Conservation (phyloP, 108 stramenopile genomes). For the Skeletonema tropicum region DNA sequence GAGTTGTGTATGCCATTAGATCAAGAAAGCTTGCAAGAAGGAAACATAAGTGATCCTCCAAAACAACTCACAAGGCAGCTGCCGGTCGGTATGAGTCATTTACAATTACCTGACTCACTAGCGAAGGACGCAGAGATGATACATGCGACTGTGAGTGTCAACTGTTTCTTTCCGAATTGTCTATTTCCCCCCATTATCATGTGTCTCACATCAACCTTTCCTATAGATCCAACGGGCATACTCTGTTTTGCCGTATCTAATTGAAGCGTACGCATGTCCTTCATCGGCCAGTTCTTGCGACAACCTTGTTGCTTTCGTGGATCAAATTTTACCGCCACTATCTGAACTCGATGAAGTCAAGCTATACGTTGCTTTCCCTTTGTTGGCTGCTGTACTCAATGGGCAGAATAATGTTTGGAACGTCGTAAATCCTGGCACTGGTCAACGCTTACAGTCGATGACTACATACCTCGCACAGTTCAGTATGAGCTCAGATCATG, state of each 20-base stretch:
- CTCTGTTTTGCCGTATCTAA: slow-evolving; percentile 36
- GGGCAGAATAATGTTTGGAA: slow-evolving; percentile 16
- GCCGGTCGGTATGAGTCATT: slow-evolving; percentile 41
- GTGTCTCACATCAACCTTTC: neutral
- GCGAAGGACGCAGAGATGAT: slow-evolving; percentile 31
- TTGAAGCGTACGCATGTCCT: slow-evolving; percentile 43
- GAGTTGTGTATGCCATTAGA: slow-evolving; percentile 38
- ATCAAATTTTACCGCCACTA: slow-evolving; percentile 68
- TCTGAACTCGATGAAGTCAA: slow-evolving; percentile 55
- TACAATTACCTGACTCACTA: slow-evolving; percentile 33
- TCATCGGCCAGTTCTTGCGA: slow-evolving; percentile 18
- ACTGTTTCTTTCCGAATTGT: neutral
- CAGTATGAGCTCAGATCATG: slow-evolving; percentile 41
- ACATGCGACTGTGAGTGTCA: slow-evolving; percentile 31
- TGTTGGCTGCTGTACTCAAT: slow-evolving; percentile 59
- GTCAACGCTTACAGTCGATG: slow-evolving; percentile 27
- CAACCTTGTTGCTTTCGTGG: slow-evolving; percentile 35
- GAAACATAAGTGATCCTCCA: neutral
- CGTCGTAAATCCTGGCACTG: slow-evolving; percentile 3
- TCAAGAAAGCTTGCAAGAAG: neutral
- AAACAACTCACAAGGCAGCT: slow-evolving; percentile 11
- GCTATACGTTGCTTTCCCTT: slow-evolving; percentile 58
- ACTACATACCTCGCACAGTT: slow-evolving; percentile 37
- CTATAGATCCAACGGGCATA: slow-evolving; percentile 35
- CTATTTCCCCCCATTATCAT: neutral